A percentile compares a stretch with the other conserved stretches of the same genome.
Conservation (phyloP, 2,329 filamentous ascomycete genomes). For the Penicillium brevicompactum region DNA sequence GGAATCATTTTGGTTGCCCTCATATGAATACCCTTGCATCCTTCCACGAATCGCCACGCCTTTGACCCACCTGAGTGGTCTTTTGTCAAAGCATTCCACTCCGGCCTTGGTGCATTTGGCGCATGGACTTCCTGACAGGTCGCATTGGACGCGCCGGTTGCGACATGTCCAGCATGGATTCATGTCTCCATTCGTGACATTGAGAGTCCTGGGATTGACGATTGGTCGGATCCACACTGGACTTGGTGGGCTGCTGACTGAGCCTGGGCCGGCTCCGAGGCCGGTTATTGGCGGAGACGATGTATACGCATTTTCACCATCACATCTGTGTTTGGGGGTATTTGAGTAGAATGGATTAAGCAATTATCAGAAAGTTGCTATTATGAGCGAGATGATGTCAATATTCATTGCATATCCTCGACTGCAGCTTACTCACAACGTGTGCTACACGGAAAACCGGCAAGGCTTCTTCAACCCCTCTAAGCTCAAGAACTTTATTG, state of each 20-base stretch:
- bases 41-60: constrained; percentile 39
- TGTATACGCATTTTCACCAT: not conserved
- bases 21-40: constrained; percentile 28
- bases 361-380: too few species aligned
- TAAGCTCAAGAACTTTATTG: too few species aligned
- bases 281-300: not conserved
- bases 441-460: too few species aligned
- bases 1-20: not conserved
- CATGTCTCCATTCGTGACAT: constrained; percentile 8
- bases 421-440: too few species aligned
- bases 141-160: constrained; percentile 39
- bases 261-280: not conserved
- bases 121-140: constrained; percentile 32
- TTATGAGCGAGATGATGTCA: too few species aligned
- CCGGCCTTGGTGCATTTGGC: constrained; percentile 37
- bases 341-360: too few species aligned
- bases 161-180: constrained; percentile 39
- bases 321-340: not conserved
- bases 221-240: not conserved
- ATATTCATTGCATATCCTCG: too few species aligned
- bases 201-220: not conserved
- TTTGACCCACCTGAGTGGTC: constrained; percentile 39
- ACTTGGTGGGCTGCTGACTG: constrained; percentile 6
- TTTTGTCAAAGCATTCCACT: constrained; percentile 35
- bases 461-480: too few species aligned